phyloP scores from a whole-genome alignment of 768 basidiomycete genomes.

The Mrakia blollopis region DNA sequence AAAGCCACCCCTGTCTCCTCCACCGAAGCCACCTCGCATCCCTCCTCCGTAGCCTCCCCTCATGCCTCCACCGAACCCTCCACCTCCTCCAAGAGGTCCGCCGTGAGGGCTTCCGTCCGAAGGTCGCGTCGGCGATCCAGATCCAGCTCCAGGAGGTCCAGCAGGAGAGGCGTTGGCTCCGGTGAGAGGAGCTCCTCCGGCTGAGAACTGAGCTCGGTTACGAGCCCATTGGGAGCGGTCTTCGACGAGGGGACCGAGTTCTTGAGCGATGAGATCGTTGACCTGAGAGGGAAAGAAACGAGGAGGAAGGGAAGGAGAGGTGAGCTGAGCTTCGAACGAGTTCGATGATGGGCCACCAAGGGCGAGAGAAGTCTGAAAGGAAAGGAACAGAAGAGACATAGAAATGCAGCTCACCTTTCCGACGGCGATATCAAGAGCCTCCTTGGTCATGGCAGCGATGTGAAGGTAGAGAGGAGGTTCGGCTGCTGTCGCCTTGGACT shows the following conservation, averaged over 20 bases:
- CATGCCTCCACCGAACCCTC: conserved; percentile 2
- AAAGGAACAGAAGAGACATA: neutral
- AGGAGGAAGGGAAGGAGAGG: no score
- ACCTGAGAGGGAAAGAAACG: no score
- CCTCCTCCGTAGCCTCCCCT: conserved; percentile 21
- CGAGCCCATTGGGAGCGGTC: conserved; percentile 43
- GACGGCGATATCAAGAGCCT: conserved; percentile 45
- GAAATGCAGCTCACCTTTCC: conserved; percentile 34
- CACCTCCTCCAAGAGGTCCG: neutral
- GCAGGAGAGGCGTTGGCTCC: conserved; percentile 27
- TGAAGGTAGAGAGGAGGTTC: conserved; percentile 93
- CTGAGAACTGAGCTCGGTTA: conserved; percentile 42
- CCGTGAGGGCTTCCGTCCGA: neutral
- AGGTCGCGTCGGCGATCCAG: conserved; percentile 12
- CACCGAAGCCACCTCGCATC: conserved; percentile 20
- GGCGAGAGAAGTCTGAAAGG: neutral
- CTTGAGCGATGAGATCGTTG: conserved; percentile 43
- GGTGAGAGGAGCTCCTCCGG: conserved; percentile 15
- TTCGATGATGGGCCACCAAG: neutral
- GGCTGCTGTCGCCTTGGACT: conserved; percentile 79
- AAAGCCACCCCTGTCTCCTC: conserved; percentile 34
- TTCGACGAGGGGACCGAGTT: conserved; percentile 47
- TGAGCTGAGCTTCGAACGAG: neutral
- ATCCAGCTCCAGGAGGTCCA: conserved; percentile 13
- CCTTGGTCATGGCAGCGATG: conserved; percentile 60